Base-by-base conservation (phyloP, 2,329 filamentous ascomycete genomes). In the Penicillium thymicola region DNA sequence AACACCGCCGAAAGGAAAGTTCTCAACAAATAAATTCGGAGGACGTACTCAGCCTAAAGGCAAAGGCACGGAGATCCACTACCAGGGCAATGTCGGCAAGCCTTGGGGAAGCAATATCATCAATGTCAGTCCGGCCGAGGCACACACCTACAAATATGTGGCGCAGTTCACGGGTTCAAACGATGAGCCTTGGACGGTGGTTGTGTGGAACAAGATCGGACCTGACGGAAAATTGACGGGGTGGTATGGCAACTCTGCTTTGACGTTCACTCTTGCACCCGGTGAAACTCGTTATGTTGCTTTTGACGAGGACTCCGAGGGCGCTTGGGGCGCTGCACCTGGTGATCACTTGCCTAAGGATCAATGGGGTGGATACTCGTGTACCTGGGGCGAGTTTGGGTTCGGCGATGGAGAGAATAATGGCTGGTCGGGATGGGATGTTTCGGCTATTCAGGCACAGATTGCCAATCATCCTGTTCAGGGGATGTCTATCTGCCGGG, bases 61-160 rank as follows among this genome's bases (percentile, higher is more conserved):
- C 25, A 67, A 63, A 30, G 61, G 60, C 21, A 66, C 63, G 14
- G 51, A 57, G 4, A 59, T 67, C 30, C 56, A 61, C 38, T 76
- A 75, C 56, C 47, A 51, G 5, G 74, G 74, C 18, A 76, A 76
- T 53, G 63, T 72, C 13, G 74, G 74, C 30, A 61, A 45, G n/a
- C 74, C 74, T 2, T 75, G 72, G 67, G 73, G 75, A 43, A 72
- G 70, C 68, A 75, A 76, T 65, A 72, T 75, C 53, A 70, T 76
- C 51, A 58, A 68, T 42, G 67, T 78, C 47, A 61, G 66, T 54
- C 60, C 69, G 27, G 48, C 55, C 27, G 57, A 69, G 3, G 71
- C 71, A 7, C 53, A 59, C n/a, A 41, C 51, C 0, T 75, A 75
- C 67, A 71, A 75, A 48, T 75, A 76, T 58, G 72, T 75, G 9